A percentile compares a stretch with the other conserved stretches of the same genome.
Conservation (phyloP, 768 basidiomycete genomes). For the Tremella mesenterica region DNA sequence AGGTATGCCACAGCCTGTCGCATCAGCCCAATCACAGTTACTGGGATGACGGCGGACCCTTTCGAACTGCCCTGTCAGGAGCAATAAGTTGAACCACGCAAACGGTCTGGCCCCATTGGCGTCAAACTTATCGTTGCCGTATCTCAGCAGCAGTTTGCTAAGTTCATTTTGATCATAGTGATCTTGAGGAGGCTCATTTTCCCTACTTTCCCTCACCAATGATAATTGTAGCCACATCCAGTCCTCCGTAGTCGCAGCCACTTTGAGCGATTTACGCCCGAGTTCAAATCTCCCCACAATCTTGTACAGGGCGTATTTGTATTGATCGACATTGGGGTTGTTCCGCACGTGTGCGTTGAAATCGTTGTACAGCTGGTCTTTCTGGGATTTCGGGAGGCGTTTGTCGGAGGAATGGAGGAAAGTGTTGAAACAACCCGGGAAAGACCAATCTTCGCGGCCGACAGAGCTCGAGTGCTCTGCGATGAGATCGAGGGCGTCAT, state of each 20-base stretch:
- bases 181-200: slow-evolving; percentile 58
- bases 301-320: slow-evolving; percentile 93
- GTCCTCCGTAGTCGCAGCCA: slow-evolving; percentile 88
- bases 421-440: slow-evolving; percentile 69
- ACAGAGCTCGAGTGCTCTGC: slow-evolving; percentile 56
- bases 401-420: slow-evolving; percentile 76
- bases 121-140: slow-evolving; percentile 47
- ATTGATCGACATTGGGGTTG: slow-evolving; percentile 72
- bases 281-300: slow-evolving; percentile 88
- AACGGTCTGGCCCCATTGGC: slow-evolving; percentile 53
- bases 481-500: slow-evolving; percentile 73
- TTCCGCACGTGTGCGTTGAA: slow-evolving; percentile 72
- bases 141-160: slow-evolving; percentile 41
- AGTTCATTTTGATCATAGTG: slow-evolving; percentile 50
- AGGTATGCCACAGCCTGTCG: slow-evolving; percentile 76
- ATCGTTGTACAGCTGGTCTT: slow-evolving; percentile 57
- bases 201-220: slow-evolving; percentile 59
- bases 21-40: neutral
- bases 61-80: slow-evolving; percentile 92
- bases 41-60: slow-evolving; percentile 52
- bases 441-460: slow-evolving; percentile 67
- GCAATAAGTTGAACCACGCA: slow-evolving; percentile 55
- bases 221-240: slow-evolving; percentile 97
- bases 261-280: slow-evolving; percentile 64
- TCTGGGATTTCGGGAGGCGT: slow-evolving; percentile 46